phyloP scores from a whole-genome alignment of 2,329 filamentous ascomycete genomes.

The Cercospora sojina region DNA sequence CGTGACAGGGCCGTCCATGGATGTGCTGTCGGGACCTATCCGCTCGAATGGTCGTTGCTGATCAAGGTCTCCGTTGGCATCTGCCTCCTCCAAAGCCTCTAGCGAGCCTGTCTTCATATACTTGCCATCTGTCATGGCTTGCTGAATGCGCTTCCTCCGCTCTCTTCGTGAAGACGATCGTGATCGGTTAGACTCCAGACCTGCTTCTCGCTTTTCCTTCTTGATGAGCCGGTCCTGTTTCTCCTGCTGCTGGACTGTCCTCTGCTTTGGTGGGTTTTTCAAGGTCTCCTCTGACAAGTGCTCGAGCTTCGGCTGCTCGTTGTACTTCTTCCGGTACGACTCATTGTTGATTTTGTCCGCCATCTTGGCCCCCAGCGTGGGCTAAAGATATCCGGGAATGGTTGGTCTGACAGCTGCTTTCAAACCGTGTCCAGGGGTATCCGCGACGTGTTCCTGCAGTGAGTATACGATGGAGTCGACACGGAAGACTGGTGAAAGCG shows the following conservation, averaged over 20 bases:
- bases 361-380: conserved; percentile 15
- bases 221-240: conserved; percentile 45
- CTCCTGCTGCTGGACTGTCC: conserved; percentile 48
- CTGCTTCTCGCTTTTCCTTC: conserved; percentile 34
- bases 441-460: not conserved
- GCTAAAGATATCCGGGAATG: conserved; percentile 3
- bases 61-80: conserved; percentile 50
- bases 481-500: not conserved
- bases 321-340: conserved; percentile 28
- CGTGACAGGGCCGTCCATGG: conserved; percentile 58
- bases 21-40: conserved; percentile 56
- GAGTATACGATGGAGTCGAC: not conserved
- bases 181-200: conserved; percentile 45
- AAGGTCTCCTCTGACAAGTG: conserved; percentile 28
- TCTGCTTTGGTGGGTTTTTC: conserved; percentile 34
- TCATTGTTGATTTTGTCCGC: conserved; percentile 25
- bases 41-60: conserved; percentile 55
- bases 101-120: conserved; percentile 53
- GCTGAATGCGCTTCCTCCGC: conserved; percentile 48
- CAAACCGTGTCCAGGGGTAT: not conserved
- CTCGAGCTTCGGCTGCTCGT: conserved; percentile 31
- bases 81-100: conserved; percentile 53
- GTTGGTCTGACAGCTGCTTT: not conserved
- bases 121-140: conserved; percentile 49
- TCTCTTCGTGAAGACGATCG: conserved; percentile 50